Evolutionary conservation across 2,329 filamentous ascomycete species (phyloP), one percentile per base, ranked within the genome.

Genomic region (Sordariomycetes sp.): DNA sequence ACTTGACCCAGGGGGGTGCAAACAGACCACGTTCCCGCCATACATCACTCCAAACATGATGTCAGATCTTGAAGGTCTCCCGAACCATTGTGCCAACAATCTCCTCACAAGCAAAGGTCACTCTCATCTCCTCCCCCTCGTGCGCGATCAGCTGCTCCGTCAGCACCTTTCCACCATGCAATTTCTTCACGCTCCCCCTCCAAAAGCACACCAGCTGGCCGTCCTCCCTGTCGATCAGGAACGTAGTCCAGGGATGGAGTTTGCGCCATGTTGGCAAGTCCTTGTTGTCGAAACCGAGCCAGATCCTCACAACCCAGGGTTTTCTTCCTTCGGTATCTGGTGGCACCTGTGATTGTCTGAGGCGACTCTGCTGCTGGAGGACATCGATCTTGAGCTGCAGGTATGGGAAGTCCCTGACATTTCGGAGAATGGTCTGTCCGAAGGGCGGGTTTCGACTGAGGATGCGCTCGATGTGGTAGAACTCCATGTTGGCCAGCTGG

Each of bases 391-490:
- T 46, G 23, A 77, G 40, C 2, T 47, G 59, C 14, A 79, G 48
- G 4, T 55, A 53, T 10, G 92, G 92, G 46, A 95, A 96, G 0
- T 68, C 66, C 2, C 70, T 71, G 8, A 92, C 57, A 15, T 66
- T 64, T 10, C 76, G 72, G 11, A 83, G 60, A 27, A 93, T 51
- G 27, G 79, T 80, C 29, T 73, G 69, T 0, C 90, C 92, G 49
- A 83, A 94, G 0, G 90, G 86, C 0, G 87, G 85, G 43, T 94
- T 86, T 35, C 82, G 80, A 42, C 78, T 81, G 30, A 94, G 55
- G 17, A 86, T 60, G 31, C 77, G 71, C 47, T 96, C 90, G 33
- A 98, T 85, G 18, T 76, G 71, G 34, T 78, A 72, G 18, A 80
- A 66, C 23, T 90, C 80, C 11, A 76, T 68, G 6, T 55, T 58